Percentiles rank a stretch among this genome's conserved stretches.
Evolutionary conservation across 2,329 filamentous ascomycete genomes (phyloP).

Genomic region (Hymenoscyphus infarciens): DNA sequence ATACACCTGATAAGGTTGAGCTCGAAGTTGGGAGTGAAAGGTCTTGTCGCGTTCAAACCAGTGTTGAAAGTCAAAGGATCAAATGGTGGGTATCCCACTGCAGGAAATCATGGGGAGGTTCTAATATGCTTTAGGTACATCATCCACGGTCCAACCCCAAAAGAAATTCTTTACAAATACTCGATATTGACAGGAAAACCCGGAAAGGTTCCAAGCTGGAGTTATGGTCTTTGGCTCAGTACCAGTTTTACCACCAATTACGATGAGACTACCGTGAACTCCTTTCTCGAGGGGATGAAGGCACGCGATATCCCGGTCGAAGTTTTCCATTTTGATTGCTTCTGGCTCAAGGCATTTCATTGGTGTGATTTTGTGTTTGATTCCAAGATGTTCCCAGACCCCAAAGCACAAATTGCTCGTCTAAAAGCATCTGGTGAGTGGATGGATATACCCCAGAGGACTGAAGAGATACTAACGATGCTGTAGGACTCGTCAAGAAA

Average conservation of each 20-base stretch:
- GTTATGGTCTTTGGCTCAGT: slow-evolving; percentile 72
- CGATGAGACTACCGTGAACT: slow-evolving; percentile 54
- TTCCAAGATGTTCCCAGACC: slow-evolving; percentile 54
- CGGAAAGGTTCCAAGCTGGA: slow-evolving; percentile 66
- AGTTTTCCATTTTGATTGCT: slow-evolving; percentile 62
- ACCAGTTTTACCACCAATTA: slow-evolving; percentile 65
- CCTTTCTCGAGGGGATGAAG: slow-evolving; percentile 57
- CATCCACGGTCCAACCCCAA: slow-evolving; percentile 67
- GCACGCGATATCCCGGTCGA: slow-evolving; percentile 53
- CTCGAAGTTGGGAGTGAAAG: slow-evolving; percentile 72
- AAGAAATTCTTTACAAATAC: slow-evolving; percentile 67
- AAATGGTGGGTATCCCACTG: slow-evolving; percentile 48
- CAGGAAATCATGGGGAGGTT: not conserved
- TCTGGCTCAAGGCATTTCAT: slow-evolving; percentile 61
- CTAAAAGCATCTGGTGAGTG: slow-evolving; percentile 45
- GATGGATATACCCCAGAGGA: no score
- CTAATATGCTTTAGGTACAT: slow-evolving; percentile 47
- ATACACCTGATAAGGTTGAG: slow-evolving; percentile 65
- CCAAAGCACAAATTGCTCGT: slow-evolving; percentile 49
- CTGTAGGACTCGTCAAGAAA: slow-evolving; percentile 37
- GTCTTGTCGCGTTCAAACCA: slow-evolving; percentile 66
- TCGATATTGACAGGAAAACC: slow-evolving; percentile 64
- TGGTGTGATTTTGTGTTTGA: slow-evolving; percentile 64
- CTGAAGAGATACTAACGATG: not conserved
- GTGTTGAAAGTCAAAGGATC: slow-evolving; percentile 63